Percentiles rank a stretch among this genome's conserved stretches.
phyloP scores from a whole-genome alignment of 73 alveolate species.

The Paramecium tetraurelia region DNA sequence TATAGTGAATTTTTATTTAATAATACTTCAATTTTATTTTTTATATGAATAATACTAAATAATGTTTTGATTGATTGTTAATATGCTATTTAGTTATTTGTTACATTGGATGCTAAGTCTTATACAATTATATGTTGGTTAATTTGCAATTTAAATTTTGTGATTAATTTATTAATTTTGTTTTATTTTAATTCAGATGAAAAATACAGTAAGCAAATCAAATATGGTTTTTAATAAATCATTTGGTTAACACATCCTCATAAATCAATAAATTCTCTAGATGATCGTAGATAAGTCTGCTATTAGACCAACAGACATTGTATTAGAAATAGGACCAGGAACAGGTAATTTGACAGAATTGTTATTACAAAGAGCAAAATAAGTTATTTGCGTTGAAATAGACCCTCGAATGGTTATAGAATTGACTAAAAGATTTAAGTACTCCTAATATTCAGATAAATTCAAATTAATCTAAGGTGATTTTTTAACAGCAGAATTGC shows the following conservation, averaged over 20 bases:
- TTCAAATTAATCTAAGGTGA: conserved; percentile 95
- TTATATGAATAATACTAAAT: too few species aligned
- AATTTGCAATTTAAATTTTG: neutral
- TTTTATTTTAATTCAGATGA: conserved; percentile 6
- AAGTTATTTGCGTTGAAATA: conserved; percentile 95
- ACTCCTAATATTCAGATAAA: conserved; percentile 84
- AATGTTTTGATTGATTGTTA: too few species aligned
- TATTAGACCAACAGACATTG: conserved; percentile 94
- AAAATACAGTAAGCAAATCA: conserved; percentile 18
- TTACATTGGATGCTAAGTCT: too few species aligned
- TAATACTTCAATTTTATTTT: too few species aligned
- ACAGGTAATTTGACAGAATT: conserved; percentile 97
- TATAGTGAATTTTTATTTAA: too few species aligned
- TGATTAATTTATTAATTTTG: neutral
- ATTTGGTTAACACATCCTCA: conserved; percentile 95
- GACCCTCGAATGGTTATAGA: conserved; percentile 98
- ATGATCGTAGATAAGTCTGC: conserved; percentile 95
- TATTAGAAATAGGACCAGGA: conserved; percentile 99
- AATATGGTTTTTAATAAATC: conserved; percentile 50
- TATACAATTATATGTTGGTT: too few species aligned
- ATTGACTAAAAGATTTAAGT: conserved; percentile 90
- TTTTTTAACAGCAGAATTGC: conserved; percentile 89
- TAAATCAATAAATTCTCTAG: conserved; percentile 91
- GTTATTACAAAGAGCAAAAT: conserved; percentile 89
- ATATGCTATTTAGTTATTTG: too few species aligned